Evolutionary conservation across 371 early-diverging fungal genomes (phyloP), one percentile per base, ranked within the genome.

Genomic region (Saksenaea oblongispora): DNA sequence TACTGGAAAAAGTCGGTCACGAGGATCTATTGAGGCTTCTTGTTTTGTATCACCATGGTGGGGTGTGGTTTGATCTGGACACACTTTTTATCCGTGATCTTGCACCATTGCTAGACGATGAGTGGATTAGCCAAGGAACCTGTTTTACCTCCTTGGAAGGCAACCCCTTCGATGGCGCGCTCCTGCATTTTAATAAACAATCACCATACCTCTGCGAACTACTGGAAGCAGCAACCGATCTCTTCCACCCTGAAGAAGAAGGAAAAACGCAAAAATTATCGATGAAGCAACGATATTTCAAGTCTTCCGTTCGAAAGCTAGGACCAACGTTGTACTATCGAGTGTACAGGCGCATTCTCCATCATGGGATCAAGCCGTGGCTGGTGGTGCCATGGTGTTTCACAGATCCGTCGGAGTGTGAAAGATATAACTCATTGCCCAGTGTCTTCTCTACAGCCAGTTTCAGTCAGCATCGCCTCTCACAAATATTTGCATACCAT

Each of bases 41-140:
- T 2, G 73, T 74, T 4, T 70, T 84, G 8, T 75, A 76, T 54
- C 65, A 69, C 11, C 67, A 77, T 59, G 84, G 84, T 36, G 84
- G 84, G 41, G 58, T 82, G 9, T 84, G 82, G 82, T 84, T 84
- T 62, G 80, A 82, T 59, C 42, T 77, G 39, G 67, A 74, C 34
- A 76, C 79, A 0, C 56, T 84, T 34, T 76, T 84, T 61, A 67
- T 80, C 5, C 71, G 84, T 18, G 82, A 84, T 47, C 39, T 84
- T 44, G 54, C 73, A 0, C 82, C 82, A 0, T 56, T 78, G 47
- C n/a, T 78, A 1, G 69, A 71, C 44, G 68, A 72, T 3, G 83
- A 83, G 54, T 83, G 83, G 83, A 65, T 76, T 5, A 60, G 72
- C 1, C 80, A 83, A 60, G 73, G 74, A 31, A 64, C 64, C 27